Percentiles rank a stretch among this genome's conserved stretches.
Conservation (phyloP, 2,329 filamentous ascomycete genomes). For the Epichloe elymi region DNA sequence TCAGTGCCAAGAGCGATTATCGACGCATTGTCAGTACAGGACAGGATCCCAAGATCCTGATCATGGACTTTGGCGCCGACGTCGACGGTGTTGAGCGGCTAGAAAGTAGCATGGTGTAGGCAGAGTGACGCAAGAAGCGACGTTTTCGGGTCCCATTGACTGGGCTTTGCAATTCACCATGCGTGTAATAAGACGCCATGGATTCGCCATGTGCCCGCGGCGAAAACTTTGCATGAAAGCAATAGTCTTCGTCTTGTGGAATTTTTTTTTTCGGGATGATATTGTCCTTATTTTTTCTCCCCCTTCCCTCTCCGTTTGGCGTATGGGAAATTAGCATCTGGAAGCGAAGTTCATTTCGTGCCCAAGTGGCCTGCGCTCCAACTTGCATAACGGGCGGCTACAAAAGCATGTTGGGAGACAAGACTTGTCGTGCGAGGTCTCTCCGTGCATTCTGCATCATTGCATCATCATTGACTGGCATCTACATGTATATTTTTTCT, state of each 20-base stretch:
- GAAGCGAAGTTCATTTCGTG: neutral
- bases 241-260: neutral
- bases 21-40: constrained; percentile 87
- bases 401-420: neutral
- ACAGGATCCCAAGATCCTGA: constrained; percentile 81
- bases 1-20: constrained; percentile 93
- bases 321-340: neutral
- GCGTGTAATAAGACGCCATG: neutral
- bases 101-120: constrained; percentile 25
- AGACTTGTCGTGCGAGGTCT: neutral
- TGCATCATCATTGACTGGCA: neutral
- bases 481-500: neutral
- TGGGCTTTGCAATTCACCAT: neutral
- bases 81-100: constrained; percentile 45
- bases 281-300: too few species aligned
- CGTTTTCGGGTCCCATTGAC: neutral
- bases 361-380: too few species aligned
- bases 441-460: neutral
- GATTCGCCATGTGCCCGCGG: neutral
- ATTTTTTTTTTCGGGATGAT: neutral
- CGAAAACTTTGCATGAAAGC: neutral
- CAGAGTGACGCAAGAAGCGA: neutral
- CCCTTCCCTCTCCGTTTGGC: neutral
- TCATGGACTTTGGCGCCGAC: constrained; percentile 76
- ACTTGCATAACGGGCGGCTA: too few species aligned